Evolutionary conservation across 2,329 filamentous ascomycete genomes (phyloP), one percentile per base, ranked within the genome.

Genomic region (Fusarium graminum): DNA sequence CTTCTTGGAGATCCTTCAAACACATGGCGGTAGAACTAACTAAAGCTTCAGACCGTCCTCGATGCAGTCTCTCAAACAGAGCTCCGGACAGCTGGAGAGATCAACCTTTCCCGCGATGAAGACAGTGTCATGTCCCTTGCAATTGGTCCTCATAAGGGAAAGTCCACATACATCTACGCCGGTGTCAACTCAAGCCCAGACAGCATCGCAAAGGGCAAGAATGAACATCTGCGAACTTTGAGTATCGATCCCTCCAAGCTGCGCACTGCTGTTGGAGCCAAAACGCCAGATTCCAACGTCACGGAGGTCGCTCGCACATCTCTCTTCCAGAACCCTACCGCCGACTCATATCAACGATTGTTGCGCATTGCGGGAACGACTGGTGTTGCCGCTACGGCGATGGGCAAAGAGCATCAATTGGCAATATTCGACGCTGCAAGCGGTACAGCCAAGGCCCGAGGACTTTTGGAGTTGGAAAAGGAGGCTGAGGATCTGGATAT

Each of bases 41-140:
- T 16, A 32, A n/a, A 50, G 43, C 34, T 36, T 11, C 70, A 92
- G 90, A 89, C 88, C 29, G 81, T 93, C 14, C 83, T 97, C 65
- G 89, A 94, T 75, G 85, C 89, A n/a, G 88, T 86, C 17, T 82
- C 81, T 71, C 88, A 86, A 36, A 82, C 87, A 55, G 86, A 89
- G 45, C 80, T 92, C 47, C 84, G 88, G 65, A 81, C 90, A 68
- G 81, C 85, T 22, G 87, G 89, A 67, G 92, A 97, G 70, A 83
- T 94, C 73, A 88, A 93, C 59, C 87, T 97, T 46, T 91, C 91
- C 63, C 86, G 88, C 70, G 88, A 94, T 74, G 94, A 97, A 80
- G 94, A 98, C 79, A 96, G 91, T 56, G 92, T 97, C 59, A 93
- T 91, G 67, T 94, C 91, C 53, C 83, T 97, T 47, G 92, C 89